phyloP scores from a whole-genome alignment of 257 asterid species.

The Solanum megistacrolobum region DNA sequence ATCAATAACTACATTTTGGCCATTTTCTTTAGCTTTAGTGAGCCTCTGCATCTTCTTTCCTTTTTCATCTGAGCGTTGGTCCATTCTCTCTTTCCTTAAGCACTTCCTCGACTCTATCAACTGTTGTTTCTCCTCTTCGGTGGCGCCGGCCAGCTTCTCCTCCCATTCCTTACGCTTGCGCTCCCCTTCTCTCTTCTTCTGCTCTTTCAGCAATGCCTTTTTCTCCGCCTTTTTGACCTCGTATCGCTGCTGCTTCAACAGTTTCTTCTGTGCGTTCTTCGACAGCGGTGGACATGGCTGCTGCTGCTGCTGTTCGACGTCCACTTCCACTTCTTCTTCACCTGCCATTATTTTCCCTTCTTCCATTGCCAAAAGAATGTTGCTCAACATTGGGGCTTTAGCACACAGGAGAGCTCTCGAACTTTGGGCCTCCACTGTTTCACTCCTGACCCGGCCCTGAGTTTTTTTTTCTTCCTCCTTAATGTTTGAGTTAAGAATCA shows the following conservation, averaged over 20 bases:
- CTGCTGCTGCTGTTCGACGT: not conserved
- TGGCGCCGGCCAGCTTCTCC: constrained; percentile 42
- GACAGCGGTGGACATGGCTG: constrained; percentile 21
- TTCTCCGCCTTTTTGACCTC: constrained; percentile 83
- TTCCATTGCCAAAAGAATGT: not conserved
- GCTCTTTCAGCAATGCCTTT: constrained; percentile 60
- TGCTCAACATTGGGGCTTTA: not conserved
- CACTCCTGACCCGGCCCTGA: not conserved
- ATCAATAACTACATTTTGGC: constrained; percentile 76
- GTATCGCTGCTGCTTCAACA: constrained; percentile 65
- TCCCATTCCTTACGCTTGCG: constrained; percentile 80
- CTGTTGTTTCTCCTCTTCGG: constrained; percentile 58
- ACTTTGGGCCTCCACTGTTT: not conserved
- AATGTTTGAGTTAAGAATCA: too few species aligned
- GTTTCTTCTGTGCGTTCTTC: constrained; percentile 69
- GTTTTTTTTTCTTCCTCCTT: too few species aligned
- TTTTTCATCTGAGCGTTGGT: constrained; percentile 49
- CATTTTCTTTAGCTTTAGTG: constrained; percentile 38
- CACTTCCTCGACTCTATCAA: constrained; percentile 45
- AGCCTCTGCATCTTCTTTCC: constrained; percentile 58
- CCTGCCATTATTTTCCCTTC: not conserved
- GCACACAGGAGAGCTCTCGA: not conserved
- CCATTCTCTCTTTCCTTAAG: constrained; percentile 44
- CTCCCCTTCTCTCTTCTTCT: constrained; percentile 63
- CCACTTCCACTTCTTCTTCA: not conserved